A percentile compares a stretch with the other conserved stretches of the same genome.
These are phyloP conservation scores for Rosa hybrid DNA, from an alignment of 331 rosid genomes.

Conservation along the genomic window DNA sequence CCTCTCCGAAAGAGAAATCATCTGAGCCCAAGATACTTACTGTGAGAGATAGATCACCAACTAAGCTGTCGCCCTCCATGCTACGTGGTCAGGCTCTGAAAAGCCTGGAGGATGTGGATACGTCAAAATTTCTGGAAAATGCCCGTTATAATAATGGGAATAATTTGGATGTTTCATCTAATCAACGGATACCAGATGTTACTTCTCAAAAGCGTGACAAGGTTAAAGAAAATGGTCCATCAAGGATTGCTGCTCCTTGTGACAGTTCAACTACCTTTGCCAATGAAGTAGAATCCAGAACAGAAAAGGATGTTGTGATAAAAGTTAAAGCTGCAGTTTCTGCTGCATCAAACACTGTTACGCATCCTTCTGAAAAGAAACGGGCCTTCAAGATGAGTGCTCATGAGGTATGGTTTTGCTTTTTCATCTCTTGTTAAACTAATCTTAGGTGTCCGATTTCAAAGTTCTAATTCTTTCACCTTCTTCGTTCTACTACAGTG, in stretches of 20 bases:
- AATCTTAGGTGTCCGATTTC: background rate
- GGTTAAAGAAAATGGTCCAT: constrained; percentile 48
- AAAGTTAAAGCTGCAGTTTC: constrained; percentile 34
- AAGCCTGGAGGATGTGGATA: constrained; percentile 77
- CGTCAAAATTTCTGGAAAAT: constrained; percentile 53
- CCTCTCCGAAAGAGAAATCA: constrained; percentile 68
- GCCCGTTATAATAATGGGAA: constrained; percentile 25
- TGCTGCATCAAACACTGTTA: constrained; percentile 31
- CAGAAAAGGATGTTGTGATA: constrained; percentile 29
- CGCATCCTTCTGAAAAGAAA: constrained; percentile 50
- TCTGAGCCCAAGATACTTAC: constrained; percentile 39
- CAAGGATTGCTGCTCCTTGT: constrained; percentile 37
- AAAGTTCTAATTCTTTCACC: background rate
- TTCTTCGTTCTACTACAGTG: background rate
- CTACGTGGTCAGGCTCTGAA: constrained; percentile 75
- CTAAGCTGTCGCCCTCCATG: constrained; percentile 78
- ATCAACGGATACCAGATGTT: constrained; percentile 29
- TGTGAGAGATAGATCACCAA: constrained; percentile 53
- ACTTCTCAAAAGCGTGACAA: constrained; percentile 39
- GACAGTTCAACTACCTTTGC: constrained; percentile 29
- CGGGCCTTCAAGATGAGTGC: constrained; percentile 81
- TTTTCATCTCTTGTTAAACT: background rate
- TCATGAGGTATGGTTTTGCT: constrained; percentile 63
- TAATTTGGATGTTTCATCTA: constrained; percentile 26
- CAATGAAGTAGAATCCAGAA: constrained; percentile 36